These are phyloP conservation scores for Letharia lupina DNA, from an alignment of 495 filamentous ascomycete species.

Conservation along the genomic window DNA sequence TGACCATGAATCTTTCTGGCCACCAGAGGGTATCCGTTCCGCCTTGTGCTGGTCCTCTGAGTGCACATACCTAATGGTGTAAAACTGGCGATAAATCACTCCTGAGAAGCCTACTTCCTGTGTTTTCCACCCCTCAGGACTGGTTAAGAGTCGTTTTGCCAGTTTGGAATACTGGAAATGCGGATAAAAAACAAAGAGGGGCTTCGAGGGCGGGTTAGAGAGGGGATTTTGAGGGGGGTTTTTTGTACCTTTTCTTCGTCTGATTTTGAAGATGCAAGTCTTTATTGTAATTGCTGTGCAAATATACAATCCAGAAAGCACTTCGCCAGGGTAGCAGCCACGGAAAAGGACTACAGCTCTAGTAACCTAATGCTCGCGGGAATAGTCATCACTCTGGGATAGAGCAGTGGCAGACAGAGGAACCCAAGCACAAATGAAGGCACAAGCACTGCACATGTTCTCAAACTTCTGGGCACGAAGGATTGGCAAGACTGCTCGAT, in stretches of 20 bases:
- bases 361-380: too few species aligned
- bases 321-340: not conserved
- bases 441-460: not conserved
- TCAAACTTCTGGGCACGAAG: not conserved
- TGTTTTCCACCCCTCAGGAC: not conserved
- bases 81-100: not conserved
- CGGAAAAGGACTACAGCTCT: not conserved
- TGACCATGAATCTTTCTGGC: not conserved
- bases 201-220: too few species aligned
- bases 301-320: not conserved
- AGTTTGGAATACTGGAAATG: not conserved
- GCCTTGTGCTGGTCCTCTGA: not conserved
- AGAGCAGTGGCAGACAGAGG: not conserved
- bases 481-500: not conserved
- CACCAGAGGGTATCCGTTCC: not conserved
- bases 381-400: too few species aligned
- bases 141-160: not conserved
- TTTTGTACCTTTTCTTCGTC: too few species aligned
- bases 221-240: not conserved
- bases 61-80: not conserved
- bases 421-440: not conserved
- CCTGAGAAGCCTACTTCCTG: not conserved
- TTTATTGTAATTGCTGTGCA: not conserved
- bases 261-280: too few species aligned
- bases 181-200: too few species aligned